Base-by-base conservation (phyloP, 1,284 basidiomycete species). In the Hemileia vastatrix region DNA sequence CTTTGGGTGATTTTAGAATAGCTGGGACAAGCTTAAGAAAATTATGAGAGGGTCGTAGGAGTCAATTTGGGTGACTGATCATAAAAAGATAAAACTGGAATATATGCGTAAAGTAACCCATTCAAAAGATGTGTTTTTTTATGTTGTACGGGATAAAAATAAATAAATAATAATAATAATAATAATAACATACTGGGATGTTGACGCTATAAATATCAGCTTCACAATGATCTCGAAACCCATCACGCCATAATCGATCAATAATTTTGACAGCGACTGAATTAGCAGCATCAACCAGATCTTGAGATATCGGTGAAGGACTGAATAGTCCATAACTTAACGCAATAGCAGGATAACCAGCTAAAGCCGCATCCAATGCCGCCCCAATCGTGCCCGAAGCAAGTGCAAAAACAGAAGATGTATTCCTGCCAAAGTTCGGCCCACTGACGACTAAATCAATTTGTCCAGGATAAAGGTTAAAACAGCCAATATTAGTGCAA, bases 401-500 rank as follows among this genome's bases (percentile, higher is more conserved):
- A 3, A 72, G 63, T n/a, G 70, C 71, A 50, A 74, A 74, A 3
- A 70, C 71, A 4, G 67, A 67, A 8, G 58, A 63, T 1, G 71
- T 74, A 63, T 74, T 74, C 9, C 72, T 66, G 6, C 72, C 76
- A 66, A 77, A 77, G 62, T 80, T 80, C 0, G 79, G 79, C 0
- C 80, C 80, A 2, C 77, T 77, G 27, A 82, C 74, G 50, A 82
- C 84, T 24, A 95, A 81, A 75, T 95, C 91, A 43, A 95, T 87
- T 72, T 88, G 79, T 33, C 81, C 84, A 0, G 84, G 84, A 75
- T 86, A 94, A 15, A 95, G 72, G 72, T 94, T 94, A 74, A 94
- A 87, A 48, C 95, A 77, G 1, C 82, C 89, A 62, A 95, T 84
- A 71, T 93, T 94, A 1, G 88, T 81, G 74, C 92, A 95, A 1